Percentiles rank a stretch among this genome's conserved stretches.
Evolutionary conservation across 108 stramenopile genomes (phyloP).

Genomic region (Cyclotella sp.): DNA sequence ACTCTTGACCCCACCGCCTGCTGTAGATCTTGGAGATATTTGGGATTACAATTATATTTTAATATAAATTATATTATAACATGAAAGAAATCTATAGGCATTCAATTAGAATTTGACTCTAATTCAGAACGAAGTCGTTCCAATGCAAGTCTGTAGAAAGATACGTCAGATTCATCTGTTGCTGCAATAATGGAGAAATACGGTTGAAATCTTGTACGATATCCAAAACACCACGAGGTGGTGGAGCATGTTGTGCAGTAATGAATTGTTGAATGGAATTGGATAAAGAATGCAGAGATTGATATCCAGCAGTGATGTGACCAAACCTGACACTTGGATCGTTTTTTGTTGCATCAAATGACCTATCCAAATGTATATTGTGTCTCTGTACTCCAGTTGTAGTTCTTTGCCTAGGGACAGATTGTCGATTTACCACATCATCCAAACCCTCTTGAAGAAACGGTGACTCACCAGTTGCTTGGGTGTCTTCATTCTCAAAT

Average conservation of each 20-base stretch:
- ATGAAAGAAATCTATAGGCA: not conserved
- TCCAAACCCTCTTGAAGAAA: no score
- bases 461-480: no score
- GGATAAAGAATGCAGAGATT: no score
- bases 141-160: no score
- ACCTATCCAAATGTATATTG: not conserved
- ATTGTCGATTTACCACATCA: no score
- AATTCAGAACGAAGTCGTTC: not conserved
- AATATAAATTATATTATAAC: not conserved
- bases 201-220: not conserved
- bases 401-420: no score
- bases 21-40: slow-evolving; percentile 17
- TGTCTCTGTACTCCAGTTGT: no score
- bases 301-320: no score
- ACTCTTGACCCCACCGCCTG: not conserved
- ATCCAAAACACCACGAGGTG: not conserved
- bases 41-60: not conserved
- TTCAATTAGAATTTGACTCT: not conserved
- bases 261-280: not conserved
- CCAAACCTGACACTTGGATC: no score
- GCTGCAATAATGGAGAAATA: not conserved
- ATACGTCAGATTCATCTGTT: no score
- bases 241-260: no score
- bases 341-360: not conserved
- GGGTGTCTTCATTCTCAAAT: no score